Evolutionary conservation across 2,329 filamentous ascomycete species (phyloP), one percentile per base, ranked within the genome.

Genomic region (Aspergillus viridinutans): DNA sequence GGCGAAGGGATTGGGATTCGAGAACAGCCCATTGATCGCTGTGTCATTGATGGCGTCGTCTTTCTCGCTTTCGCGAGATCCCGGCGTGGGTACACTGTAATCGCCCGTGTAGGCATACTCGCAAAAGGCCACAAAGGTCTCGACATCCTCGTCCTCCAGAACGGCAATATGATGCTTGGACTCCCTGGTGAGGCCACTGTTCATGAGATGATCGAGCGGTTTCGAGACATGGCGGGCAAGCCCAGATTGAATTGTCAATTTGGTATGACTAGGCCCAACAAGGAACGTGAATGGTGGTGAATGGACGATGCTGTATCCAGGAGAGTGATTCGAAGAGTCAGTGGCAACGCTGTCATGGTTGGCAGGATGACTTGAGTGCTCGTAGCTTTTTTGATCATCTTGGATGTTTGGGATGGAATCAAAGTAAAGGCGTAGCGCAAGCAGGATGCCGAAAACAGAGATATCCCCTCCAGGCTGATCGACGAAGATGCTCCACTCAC

Each of bases 61-160:
- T 10, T 54, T 60, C 14, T 62, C 56, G 9, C 68, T 65, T 49
- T 68, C 65, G 7, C 58, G 57, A 10, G 43, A 59, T 29, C 61
- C 60, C 9, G 69, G 68, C 26, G 55, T 59, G 3, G 71, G 77
- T 28, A 75, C 72, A 10, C 63, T 71, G 58, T 81, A 81, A 53
- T 79, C 71, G 9, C 78, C 77, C 0, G 76, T 80, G 57, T 81
- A 82, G 12, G 78, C 77, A 69, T 76, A 81, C 59, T 81, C 74
- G 58, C 73, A 76, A 61, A 82, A 81, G 1, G 74, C 74, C 28
- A 76, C 68, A 57, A 82, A 81, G 1, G 78, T 80, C 48, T 76
- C 74, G 12, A 78, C 78, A 57, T 81, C 77, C 50, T 79, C 72
- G 4, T 80, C 76, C 52, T 79, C 76, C 56, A 79, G 61, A 20